Conservation (phyloP, 805 yeast species). For the Wickerhamia fluorescens region DNA sequence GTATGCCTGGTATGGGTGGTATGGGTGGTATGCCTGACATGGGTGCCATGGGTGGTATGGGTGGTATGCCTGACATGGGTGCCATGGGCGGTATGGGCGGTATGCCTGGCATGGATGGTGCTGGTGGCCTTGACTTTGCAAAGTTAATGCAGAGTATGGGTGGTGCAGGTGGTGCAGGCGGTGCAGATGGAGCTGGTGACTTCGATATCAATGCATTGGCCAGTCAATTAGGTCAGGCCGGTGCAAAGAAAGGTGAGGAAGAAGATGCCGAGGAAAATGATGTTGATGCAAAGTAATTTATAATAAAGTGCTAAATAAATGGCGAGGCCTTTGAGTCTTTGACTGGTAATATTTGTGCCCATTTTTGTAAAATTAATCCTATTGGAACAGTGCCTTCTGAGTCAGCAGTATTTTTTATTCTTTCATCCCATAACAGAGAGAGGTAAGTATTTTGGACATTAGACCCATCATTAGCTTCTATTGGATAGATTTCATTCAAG, state of each 20-base stretch:
- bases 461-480: too few relatives aligned
- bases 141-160: constrained; percentile 25
- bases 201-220: constrained; percentile 34
- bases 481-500: too few relatives aligned
- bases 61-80: constrained; percentile 22
- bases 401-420: too few relatives aligned
- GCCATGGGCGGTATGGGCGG: constrained; percentile 21
- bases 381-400: too few relatives aligned
- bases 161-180: constrained; percentile 19
- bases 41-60: constrained; percentile 28
- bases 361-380: too few relatives aligned
- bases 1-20: constrained; percentile 27
- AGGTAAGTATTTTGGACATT: too few relatives aligned
- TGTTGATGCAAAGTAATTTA: too few relatives aligned
- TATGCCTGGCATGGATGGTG: constrained; percentile 21
- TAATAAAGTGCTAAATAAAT: constrained; percentile 1
- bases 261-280: constrained; percentile 18
- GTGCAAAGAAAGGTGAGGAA: constrained; percentile 16
- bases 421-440: too few relatives aligned
- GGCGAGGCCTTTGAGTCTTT: too few relatives aligned
- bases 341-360: too few relatives aligned
- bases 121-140: constrained; percentile 22
- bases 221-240: constrained; percentile 38
- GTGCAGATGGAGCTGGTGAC: too few relatives aligned
- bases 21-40: constrained; percentile 27